Percentiles rank a stretch among this genome's conserved stretches.
Conservation (phyloP, 257 asterid species). For the Craterostigma plantagineum region DNA sequence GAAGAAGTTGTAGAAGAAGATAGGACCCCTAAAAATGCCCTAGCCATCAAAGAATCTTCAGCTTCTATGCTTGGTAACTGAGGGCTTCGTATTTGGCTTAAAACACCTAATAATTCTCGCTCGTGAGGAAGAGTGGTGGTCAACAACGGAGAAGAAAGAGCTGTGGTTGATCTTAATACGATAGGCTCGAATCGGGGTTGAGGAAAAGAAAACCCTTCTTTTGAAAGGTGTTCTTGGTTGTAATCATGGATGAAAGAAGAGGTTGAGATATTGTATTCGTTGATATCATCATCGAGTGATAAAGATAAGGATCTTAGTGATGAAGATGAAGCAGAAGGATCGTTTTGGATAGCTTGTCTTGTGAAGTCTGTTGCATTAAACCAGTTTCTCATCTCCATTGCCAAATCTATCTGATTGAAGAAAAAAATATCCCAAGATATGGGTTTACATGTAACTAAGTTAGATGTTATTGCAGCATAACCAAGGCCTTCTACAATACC, state of each 20-base stretch:
- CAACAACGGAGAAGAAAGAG: conserved; percentile 8
- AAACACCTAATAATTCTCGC: background rate
- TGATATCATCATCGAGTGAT: too few species aligned
- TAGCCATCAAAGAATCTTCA: conserved; percentile 39
- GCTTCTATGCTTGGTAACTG: conserved; percentile 27
- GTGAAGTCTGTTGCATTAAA: conserved; percentile 19
- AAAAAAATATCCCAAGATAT: too few species aligned
- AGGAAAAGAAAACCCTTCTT: too few species aligned
- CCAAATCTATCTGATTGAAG: conserved; percentile 17
- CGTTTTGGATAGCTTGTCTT: conserved; percentile 5
- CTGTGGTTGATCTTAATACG: too few species aligned
- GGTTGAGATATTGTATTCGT: too few species aligned
- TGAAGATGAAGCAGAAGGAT: conserved; percentile 25
- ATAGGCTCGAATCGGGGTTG: too few species aligned
- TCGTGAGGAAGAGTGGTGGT: conserved; percentile 3
- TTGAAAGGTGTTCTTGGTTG: too few species aligned
- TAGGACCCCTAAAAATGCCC: conserved; percentile 42
- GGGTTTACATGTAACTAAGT: too few species aligned
- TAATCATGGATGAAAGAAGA: background rate
- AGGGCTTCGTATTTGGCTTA: conserved; percentile 15
- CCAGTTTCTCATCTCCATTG: conserved; percentile 28
- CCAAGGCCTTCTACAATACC: conserved; percentile 14
- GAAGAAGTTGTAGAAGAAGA: conserved; percentile 21
- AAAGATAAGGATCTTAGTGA: conserved; percentile 33
- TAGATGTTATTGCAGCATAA: too few species aligned